A percentile compares a stretch with the other conserved stretches of the same genome.
phyloP scores from a whole-genome alignment of 108 stramenopile genomes.

The Cyclostephanos tholiformis region DNA sequence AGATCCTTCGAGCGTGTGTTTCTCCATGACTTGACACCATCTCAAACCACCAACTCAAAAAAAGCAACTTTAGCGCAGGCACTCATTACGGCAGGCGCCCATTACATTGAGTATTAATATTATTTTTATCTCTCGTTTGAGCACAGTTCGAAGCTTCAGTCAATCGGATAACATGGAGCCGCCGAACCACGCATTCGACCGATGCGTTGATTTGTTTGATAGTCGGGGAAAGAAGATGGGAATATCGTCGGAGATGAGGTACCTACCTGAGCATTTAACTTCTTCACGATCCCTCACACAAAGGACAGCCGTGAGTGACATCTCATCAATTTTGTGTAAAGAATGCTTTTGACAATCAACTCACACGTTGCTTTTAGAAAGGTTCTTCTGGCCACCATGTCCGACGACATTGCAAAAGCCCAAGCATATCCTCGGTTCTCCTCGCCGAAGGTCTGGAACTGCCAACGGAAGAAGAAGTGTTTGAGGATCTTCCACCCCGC shows the following conservation, averaged over 20 bases:
- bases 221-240: not conserved
- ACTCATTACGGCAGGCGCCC: too few relatives aligned
- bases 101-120: too few relatives aligned
- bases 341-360: not conserved
- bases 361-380: not conserved
- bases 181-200: not conserved
- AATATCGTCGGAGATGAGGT: not conserved
- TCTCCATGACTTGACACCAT: too few relatives aligned
- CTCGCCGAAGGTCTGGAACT: conserved; percentile 22
- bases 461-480: not conserved
- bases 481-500: conserved; percentile 2
- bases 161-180: not conserved
- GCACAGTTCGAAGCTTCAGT: too few relatives aligned
- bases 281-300: not conserved
- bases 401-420: not conserved
- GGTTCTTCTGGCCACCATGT: not conserved
- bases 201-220: not conserved
- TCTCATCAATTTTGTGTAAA: not conserved
- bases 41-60: too few relatives aligned
- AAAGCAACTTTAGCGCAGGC: too few relatives aligned
- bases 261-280: not conserved
- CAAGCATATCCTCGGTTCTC: conserved; percentile 7
- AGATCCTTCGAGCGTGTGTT: too few relatives aligned
- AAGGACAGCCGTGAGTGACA: not conserved
- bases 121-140: too few relatives aligned